Evolutionary conservation across 345 rosid genomes (phyloP).

Genomic region (Populus nigra): DNA sequence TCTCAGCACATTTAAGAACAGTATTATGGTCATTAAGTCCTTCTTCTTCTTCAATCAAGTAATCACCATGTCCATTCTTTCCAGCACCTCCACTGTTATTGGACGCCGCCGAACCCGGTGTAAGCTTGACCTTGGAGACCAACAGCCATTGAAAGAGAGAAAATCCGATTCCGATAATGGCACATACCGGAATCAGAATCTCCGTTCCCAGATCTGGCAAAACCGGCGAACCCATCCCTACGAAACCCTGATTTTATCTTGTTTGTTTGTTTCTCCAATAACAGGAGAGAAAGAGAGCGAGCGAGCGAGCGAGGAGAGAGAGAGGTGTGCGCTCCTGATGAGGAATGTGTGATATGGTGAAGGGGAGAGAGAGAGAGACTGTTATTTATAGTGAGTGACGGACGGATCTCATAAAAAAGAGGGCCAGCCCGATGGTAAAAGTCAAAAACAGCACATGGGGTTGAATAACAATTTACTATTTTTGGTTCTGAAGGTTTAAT

Average conservation of each 20-base stretch:
- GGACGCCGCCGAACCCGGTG: conserved; percentile 20
- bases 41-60: conserved; percentile 90
- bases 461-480: neutral
- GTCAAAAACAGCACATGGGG: neutral
- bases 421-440: neutral
- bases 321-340: neutral
- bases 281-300: neutral
- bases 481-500: neutral
- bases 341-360: neutral
- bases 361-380: neutral
- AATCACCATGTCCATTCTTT: conserved; percentile 60
- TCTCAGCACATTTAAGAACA: conserved; percentile 82
- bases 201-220: conserved; percentile 78
- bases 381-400: neutral
- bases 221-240: conserved; percentile 42
- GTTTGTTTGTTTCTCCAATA: neutral
- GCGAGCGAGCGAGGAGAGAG: neutral
- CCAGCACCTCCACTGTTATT: conserved; percentile 2
- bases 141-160: conserved; percentile 69
- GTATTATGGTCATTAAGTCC: conserved; percentile 78
- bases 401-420: neutral
- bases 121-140: conserved; percentile 68
- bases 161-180: conserved; percentile 72
- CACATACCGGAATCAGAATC: conserved; percentile 74
- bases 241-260: neutral